Base-by-base conservation (phyloP, 2,329 filamentous ascomycete genomes). In the Cladosporium sp. region DNA sequence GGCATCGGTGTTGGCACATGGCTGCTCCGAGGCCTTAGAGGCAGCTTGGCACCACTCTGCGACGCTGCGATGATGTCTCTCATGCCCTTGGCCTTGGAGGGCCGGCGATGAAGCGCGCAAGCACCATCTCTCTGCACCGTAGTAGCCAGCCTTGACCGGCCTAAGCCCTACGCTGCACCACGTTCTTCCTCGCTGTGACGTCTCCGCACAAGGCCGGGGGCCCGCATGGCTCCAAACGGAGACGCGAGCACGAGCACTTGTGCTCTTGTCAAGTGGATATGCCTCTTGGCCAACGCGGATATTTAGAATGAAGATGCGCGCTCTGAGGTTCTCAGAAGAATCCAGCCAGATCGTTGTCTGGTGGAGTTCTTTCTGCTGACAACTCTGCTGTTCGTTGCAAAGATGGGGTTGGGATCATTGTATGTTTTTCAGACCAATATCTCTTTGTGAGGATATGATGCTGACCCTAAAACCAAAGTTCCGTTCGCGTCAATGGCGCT, bases 331-430 rank as follows among this genome's bases (percentile, higher is more conserved):
- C 25, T 47, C 7, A 12, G 43, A 47, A 47, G 43, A 47, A 30
- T 11, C 43, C 15, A 30, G 14, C 39, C 12, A 11, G 19, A 19
- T 22, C 49, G 49, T 37, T 37, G 36, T 30, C 34, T 38, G 49
- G 49, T 17, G 49, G 20, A 51, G 25, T 17, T n/a, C 14, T 37
- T 17, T n/a, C 19, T 37, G 22, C 14, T 25, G 15, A 22, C 34
- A 15, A 25, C 12, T 38, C 36, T 22, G 34, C 22, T 9, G n/a
- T 39, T 22, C 34, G 9, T 38, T 51, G 30, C 17, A 20, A 55
- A 43, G 39, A 55, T 55, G 51, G 51, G 51, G 43, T 38, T 55
- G 17, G 51, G 51, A n/a, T 55, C 51, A 28, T 55, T 55, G 51
- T 54, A 37, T 42, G 51, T 54, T 4, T 5, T n/a, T 34, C 37